Evolutionary conservation across 306 rosid genomes (phyloP).

Genomic region (Fagus sylvatica): DNA sequence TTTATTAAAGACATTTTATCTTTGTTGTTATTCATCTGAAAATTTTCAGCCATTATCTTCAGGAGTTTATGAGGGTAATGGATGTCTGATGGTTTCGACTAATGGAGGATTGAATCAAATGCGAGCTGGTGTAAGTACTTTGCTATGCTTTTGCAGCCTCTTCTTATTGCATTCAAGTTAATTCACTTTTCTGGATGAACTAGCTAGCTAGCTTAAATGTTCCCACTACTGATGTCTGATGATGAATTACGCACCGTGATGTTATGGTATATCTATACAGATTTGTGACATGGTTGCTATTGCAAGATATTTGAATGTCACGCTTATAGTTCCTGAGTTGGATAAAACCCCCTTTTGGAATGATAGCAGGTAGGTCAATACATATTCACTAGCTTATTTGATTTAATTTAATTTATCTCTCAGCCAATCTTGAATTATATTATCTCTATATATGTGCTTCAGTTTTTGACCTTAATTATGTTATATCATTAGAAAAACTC

Average conservation of each 20-base stretch:
- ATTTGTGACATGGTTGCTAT: conserved; percentile 96
- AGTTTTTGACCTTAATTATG: too few relatives aligned
- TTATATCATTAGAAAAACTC: too few relatives aligned
- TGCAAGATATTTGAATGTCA: conserved; percentile 77
- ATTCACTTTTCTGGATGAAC: too few relatives aligned
- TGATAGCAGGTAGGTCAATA: conserved; percentile 65
- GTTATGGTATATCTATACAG: conserved; percentile 44
- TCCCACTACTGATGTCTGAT: not conserved
- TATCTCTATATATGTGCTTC: too few relatives aligned
- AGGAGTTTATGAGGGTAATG: conserved; percentile 89
- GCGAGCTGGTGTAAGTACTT: conserved; percentile 86
- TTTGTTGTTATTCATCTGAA: too few relatives aligned
- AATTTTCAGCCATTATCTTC: conserved; percentile 10
- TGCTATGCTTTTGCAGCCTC: conserved; percentile 8
- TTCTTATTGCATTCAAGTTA: not conserved
- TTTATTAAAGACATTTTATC: too few relatives aligned
- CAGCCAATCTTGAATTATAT: too few relatives aligned
- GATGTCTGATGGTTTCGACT: conserved; percentile 91
- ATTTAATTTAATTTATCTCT: too few relatives aligned
- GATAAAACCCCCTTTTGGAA: conserved; percentile 96
- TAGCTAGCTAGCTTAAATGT: not conserved
- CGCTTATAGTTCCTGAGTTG: conserved; percentile 88
- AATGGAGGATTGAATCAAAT: conserved; percentile 99
- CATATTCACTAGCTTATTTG: not conserved
- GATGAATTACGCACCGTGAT: not conserved